phyloP scores from a whole-genome alignment of 805 yeast species.

The Tanozyma kutaoensis region DNA sequence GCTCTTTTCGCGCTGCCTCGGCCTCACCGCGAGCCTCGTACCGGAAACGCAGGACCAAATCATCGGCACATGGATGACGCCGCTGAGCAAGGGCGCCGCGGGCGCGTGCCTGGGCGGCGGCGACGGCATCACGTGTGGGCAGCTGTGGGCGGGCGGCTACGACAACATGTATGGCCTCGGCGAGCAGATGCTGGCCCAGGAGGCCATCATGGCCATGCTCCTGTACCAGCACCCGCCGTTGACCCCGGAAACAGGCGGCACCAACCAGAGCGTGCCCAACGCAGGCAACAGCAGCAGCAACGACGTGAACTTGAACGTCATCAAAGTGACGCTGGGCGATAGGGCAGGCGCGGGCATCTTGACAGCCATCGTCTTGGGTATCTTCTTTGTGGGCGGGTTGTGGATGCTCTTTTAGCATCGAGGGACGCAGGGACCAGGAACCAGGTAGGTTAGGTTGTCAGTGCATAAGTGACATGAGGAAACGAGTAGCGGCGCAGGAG shows the following conservation, averaged over 20 bases:
- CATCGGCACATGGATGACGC: slow-evolving; percentile 5
- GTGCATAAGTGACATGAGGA: no score
- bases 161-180: slow-evolving; percentile 64
- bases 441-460: no score
- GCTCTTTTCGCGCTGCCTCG: slow-evolving; percentile 52
- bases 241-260: slow-evolving; percentile 7
- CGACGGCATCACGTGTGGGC: slow-evolving; percentile 79
- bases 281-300: slow-evolving; percentile 9
- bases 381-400: slow-evolving; percentile 48
- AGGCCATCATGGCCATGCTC: slow-evolving; percentile 26
- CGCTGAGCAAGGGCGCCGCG: slow-evolving; percentile 59
- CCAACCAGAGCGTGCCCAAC: slow-evolving; percentile 9
- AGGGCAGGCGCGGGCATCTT: slow-evolving; percentile 81
- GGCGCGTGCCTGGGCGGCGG: slow-evolving; percentile 62
- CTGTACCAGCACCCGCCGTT: slow-evolving; percentile 12
- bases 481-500: no score
- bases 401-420: slow-evolving; percentile 62
- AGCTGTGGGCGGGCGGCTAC: slow-evolving; percentile 51
- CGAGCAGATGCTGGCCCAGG: slow-evolving; percentile 68
- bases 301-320: slow-evolving; percentile 12
- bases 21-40: slow-evolving; percentile 40
- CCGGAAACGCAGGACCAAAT: slow-evolving; percentile 35
- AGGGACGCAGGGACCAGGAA: no score
- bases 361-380: slow-evolving; percentile 60
- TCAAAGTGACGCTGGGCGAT: slow-evolving; percentile 36